Percentiles rank a stretch among this genome's conserved stretches.
Conservation (phyloP, 2,329 filamentous ascomycete species). For the Cladorrhinum sp. region DNA sequence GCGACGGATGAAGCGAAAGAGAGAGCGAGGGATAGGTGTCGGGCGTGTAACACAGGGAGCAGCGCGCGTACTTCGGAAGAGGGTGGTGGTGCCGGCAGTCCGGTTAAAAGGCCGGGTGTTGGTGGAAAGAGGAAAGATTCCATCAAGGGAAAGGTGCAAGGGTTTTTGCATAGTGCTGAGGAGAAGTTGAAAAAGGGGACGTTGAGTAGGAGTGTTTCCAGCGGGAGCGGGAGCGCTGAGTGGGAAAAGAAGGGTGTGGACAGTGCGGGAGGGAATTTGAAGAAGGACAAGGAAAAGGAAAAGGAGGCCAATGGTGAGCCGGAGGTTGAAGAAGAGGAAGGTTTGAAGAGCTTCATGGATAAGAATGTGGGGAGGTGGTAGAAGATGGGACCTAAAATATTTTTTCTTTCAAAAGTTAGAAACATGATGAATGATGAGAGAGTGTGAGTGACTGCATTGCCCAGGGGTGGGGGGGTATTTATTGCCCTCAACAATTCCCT, state of each 20-base stretch:
- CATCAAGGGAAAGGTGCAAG: neutral
- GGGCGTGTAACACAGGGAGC: neutral
- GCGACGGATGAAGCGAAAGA: neutral
- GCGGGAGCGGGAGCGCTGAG: neutral
- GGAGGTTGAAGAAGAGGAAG: neutral
- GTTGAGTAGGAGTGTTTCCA: neutral
- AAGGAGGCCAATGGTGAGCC: neutral
- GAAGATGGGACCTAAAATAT: too few species aligned
- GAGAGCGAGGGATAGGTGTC: neutral
- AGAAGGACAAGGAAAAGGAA: neutral
- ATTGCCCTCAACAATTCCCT: too few species aligned
- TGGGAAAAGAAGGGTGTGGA: neutral
- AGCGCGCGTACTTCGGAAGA: neutral
- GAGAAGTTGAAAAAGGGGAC: neutral
- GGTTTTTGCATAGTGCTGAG: neutral
- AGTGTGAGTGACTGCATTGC: too few species aligned
- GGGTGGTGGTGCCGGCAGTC: neutral
- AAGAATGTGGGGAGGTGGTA: conserved; percentile 7
- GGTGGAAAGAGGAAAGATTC: neutral
- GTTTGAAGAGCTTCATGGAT: conserved; percentile 1
- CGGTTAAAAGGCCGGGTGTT: too few species aligned
- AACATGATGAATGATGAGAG: too few species aligned
- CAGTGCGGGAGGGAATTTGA: neutral
- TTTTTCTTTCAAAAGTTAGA: too few species aligned
- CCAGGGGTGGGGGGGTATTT: too few species aligned